Evolutionary conservation across 2,329 filamentous ascomycete genomes (phyloP), one percentile per base, ranked within the genome.

Genomic region (Xylaria hypoxylon): DNA sequence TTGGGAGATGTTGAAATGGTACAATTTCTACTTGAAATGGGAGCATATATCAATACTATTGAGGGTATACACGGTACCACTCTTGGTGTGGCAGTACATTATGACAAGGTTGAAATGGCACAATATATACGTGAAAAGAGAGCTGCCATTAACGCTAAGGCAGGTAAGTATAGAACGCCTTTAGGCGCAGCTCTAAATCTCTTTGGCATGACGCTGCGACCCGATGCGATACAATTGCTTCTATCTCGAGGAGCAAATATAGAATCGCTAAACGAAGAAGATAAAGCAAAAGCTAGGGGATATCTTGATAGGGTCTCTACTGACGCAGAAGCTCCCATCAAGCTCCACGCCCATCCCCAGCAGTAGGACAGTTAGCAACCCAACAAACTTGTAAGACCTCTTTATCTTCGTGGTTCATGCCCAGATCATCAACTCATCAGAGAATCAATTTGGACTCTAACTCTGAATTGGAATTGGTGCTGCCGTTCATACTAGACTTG

Each of bases 81-180:
- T 10, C 51, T 55, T 22, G 35, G 19, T 2, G 51, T 8, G 8
- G 51, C 51, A 35, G 51, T 10, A 40, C 13, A 3, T 40, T 17
- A 1, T 53, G 19, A 31, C 1, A 1, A 3, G 11, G 1, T 24
- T 5, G 31, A 40, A 11, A 53, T 53, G 19, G n/a, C 15, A 40
- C 7, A 2, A 11, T 5, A 40, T 53, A 31, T 51, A 3, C 47
- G 28, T 15, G 22, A 48, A 28, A 8, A 28, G 11, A 8, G 24
- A 48, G 45, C 45, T 22, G 50, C 22, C 11, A 22, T 53, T 19
- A 53, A 53, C 33, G 33, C 51, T 15, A 53, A 24, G 31, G 51
- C n/a, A 53, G 51, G 33, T 2, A 38, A 17, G 15, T 53, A 53
- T 33, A 31, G 51, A 35, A 38, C 31, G 31, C 51, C 51, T 13